These are phyloP conservation scores for Tephrocybe rancida DNA, from an alignment of 768 basidiomycete species.

Conservation along the genomic window DNA sequence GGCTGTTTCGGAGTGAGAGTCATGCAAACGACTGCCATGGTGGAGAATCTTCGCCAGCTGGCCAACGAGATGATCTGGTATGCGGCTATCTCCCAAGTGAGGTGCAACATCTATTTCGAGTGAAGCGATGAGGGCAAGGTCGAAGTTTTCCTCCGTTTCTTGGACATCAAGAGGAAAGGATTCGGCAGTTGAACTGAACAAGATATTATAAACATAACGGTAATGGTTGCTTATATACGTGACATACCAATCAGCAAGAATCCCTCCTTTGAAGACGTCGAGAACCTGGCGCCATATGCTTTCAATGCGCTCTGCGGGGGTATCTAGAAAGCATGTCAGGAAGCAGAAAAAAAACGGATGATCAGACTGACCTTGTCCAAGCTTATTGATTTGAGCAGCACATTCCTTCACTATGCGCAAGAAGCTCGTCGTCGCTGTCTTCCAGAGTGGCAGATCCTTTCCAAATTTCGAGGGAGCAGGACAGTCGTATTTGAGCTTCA, in stretches of 20 bases:
- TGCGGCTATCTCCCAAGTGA: constrained; percentile 63
- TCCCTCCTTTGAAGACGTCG: constrained; percentile 79
- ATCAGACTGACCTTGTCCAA: constrained; percentile 47
- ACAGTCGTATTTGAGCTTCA: constrained; percentile 95
- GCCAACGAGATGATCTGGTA: constrained; percentile 72
- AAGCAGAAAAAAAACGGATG: not conserved
- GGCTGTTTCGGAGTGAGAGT: constrained; percentile 21
- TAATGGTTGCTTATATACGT: too few species aligned
- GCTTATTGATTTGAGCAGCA: constrained; percentile 47
- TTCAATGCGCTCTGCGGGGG: constrained; percentile 68
- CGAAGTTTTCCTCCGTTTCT: constrained; percentile 83
- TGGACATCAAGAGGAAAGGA: constrained; percentile 64
- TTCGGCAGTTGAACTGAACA: constrained; percentile 56
- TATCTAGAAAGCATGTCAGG: constrained; percentile 32
- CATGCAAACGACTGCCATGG: constrained; percentile 69
- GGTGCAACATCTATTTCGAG: constrained; percentile 84
- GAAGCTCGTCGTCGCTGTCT: constrained; percentile 86
- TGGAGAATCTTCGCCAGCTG: constrained; percentile 73
- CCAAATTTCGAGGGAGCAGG: constrained; percentile 88
- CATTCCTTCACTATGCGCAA: constrained; percentile 74
- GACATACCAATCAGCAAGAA: constrained; percentile 79
- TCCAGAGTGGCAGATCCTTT: constrained; percentile 90
- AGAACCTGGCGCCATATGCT: constrained; percentile 86
- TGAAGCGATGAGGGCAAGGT: constrained; percentile 74
- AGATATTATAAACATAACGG: not conserved